A percentile compares a stretch with the other conserved stretches of the same genome.
Conservation (phyloP, 257 asterid species). For the Cordia subcordata region DNA sequence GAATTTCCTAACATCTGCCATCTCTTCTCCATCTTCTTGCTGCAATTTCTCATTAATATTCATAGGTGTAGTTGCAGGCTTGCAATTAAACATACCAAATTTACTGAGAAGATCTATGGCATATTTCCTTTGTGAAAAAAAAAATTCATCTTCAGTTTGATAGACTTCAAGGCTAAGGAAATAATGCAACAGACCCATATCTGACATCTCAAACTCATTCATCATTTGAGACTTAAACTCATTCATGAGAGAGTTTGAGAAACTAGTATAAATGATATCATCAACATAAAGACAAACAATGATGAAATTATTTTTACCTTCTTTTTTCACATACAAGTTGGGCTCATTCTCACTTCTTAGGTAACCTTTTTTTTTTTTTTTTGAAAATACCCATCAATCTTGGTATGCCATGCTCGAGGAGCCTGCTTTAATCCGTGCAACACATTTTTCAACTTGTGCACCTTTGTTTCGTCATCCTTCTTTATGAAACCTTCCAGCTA, state of each 20-base stretch:
- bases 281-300: conserved; percentile 5
- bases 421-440: conserved; percentile 5
- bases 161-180: conserved; percentile 9
- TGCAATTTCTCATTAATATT: conserved; percentile 13
- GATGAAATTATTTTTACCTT: not conserved
- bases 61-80: not conserved
- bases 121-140: conserved; percentile 2
- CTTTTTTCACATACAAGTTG: not conserved
- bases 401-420: not conserved
- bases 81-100: conserved; percentile 8
- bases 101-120: not conserved
- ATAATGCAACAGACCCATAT: conserved; percentile 5
- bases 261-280: conserved; percentile 8
- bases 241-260: not conserved
- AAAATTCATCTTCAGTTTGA: conserved; percentile 5
- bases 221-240: conserved; percentile 7
- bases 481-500: not conserved
- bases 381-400: not conserved
- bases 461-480: not conserved
- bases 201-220: conserved; percentile 3
- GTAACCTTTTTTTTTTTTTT: not conserved
- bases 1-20: too few relatives aligned
- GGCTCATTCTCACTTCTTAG: conserved; percentile 6
- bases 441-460: not conserved
- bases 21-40: too few relatives aligned